A percentile compares a stretch with the other conserved stretches of the same genome.
Evolutionary conservation across 768 basidiomycete genomes (phyloP).

Genomic region (Mycena albidolilacea): DNA sequence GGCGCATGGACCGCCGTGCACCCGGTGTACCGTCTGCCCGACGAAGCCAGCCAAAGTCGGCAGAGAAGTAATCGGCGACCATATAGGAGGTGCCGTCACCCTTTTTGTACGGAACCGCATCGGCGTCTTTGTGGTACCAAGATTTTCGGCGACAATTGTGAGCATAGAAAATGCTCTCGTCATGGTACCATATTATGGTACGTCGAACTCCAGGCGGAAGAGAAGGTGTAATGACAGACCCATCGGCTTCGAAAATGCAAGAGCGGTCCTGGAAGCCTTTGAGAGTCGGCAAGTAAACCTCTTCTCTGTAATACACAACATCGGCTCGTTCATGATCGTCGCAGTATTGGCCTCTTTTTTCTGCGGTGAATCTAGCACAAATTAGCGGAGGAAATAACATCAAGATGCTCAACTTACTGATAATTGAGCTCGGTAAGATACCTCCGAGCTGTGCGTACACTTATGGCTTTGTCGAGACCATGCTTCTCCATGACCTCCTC

Average conservation of each 20-base stretch:
- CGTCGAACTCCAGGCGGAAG: not conserved
- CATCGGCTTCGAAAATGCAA: not conserved
- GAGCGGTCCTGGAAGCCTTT: slow-evolving; percentile 29
- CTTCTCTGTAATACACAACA: slow-evolving; percentile 47
- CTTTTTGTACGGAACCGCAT: not conserved
- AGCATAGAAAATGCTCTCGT: not conserved
- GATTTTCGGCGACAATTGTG: not conserved
- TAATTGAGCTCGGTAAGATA: not conserved
- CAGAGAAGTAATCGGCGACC: not conserved
- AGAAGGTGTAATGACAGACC: not conserved
- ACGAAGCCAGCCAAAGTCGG: not conserved
- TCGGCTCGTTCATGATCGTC: slow-evolving; percentile 32
- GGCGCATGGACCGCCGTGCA: not conserved
- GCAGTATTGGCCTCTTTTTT: not conserved
- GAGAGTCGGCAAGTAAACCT: slow-evolving; percentile 42
- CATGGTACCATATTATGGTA: not conserved
- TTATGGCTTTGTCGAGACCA: not conserved
- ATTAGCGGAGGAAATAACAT: not conserved
- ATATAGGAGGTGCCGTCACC: not conserved
- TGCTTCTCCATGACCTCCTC: not conserved
- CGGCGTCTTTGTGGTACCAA: not conserved
- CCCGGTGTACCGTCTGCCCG: not conserved
- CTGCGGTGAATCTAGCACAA: not conserved
- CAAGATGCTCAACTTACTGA: not conserved
- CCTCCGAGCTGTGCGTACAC: not conserved